Conservation (phyloP, 2,329 filamentous ascomycete genomes). For the Ambrosiella cleistominuta region DNA sequence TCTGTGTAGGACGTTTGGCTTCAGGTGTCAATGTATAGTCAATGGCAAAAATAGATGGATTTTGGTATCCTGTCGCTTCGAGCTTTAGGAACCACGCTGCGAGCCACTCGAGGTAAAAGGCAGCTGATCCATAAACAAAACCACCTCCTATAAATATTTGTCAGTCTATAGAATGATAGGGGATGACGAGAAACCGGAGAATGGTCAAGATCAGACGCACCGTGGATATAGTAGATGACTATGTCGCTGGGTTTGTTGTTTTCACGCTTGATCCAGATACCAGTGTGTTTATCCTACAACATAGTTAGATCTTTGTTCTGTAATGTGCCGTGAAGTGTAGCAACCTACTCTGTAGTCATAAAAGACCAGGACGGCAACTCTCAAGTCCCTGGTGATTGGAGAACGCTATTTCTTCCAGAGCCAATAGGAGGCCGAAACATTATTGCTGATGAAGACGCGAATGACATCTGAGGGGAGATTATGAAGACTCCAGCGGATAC, state of each 20-base stretch:
- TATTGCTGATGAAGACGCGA: slow-evolving; percentile 60
- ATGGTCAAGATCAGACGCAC: slow-evolving; percentile 25
- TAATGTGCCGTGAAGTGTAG: not conserved
- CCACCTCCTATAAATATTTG: slow-evolving; percentile 42
- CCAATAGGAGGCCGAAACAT: slow-evolving; percentile 56
- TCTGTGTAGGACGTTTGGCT: slow-evolving; percentile 52
- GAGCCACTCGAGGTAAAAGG: slow-evolving; percentile 75
- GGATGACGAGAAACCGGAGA: not conserved
- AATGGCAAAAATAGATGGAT: slow-evolving; percentile 62
- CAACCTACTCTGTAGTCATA: slow-evolving; percentile 24
- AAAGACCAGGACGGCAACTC: slow-evolving; percentile 40
- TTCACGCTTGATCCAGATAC: slow-evolving; percentile 53
- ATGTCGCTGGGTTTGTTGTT: slow-evolving; percentile 47
- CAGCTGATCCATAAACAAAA: slow-evolving; percentile 64
- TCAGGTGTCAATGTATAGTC: slow-evolving; percentile 62
- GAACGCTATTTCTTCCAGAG: slow-evolving; percentile 48
- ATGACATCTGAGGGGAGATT: slow-evolving; percentile 51
- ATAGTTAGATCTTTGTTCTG: not conserved
- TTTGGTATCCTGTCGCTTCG: slow-evolving; percentile 45
- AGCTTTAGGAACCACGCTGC: slow-evolving; percentile 53
- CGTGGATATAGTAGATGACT: slow-evolving; percentile 69
- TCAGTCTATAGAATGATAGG: not conserved
- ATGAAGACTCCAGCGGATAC: slow-evolving; percentile 61
- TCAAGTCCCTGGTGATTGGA: slow-evolving; percentile 39
- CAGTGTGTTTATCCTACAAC: slow-evolving; percentile 31